Conservation (phyloP, 352 stramenopile genomes). For the Phytophthora ohioensis region DNA sequence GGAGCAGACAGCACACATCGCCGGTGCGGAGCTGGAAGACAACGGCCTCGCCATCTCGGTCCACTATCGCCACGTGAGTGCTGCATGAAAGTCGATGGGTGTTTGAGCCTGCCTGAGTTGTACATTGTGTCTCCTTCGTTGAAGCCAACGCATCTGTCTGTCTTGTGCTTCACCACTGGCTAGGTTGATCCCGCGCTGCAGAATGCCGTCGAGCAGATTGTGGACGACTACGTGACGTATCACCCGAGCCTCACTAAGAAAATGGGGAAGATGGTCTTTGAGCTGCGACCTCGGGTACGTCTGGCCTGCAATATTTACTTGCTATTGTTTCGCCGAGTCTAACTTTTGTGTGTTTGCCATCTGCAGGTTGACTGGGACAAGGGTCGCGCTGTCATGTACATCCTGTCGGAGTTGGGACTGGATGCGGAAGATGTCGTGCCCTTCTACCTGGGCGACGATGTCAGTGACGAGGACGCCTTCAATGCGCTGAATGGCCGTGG, state of each 20-base stretch:
- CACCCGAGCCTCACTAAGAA: conserved; percentile 65
- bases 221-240: conserved; percentile 77
- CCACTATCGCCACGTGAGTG: conserved; percentile 77
- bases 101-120: conserved; percentile 19
- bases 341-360: background rate
- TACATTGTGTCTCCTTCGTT: conserved; percentile 13
- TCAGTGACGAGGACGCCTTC: conserved; percentile 83
- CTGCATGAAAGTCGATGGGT: conserved; percentile 14
- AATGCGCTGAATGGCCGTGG: conserved; percentile 56
- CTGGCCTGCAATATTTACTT: background rate
- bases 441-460: conserved; percentile 87
- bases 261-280: conserved; percentile 84
- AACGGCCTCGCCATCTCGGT: conserved; percentile 81
- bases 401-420: conserved; percentile 70
- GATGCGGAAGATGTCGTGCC: conserved; percentile 73
- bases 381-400: conserved; percentile 77
- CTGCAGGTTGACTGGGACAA: conserved; percentile 84
- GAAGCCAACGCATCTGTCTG: conserved; percentile 27
- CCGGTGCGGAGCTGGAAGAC: conserved; percentile 76
- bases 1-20: conserved; percentile 50
- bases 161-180: conserved; percentile 27
- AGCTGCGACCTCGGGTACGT: conserved; percentile 63
- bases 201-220: conserved; percentile 84
- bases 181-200: conserved; percentile 55
- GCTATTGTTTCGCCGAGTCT: conserved; percentile 1